A percentile compares a stretch with the other conserved stretches of the same genome.
These are phyloP conservation scores for Malus hybrid DNA, from an alignment of 331 rosid genomes.

Conservation along the genomic window DNA sequence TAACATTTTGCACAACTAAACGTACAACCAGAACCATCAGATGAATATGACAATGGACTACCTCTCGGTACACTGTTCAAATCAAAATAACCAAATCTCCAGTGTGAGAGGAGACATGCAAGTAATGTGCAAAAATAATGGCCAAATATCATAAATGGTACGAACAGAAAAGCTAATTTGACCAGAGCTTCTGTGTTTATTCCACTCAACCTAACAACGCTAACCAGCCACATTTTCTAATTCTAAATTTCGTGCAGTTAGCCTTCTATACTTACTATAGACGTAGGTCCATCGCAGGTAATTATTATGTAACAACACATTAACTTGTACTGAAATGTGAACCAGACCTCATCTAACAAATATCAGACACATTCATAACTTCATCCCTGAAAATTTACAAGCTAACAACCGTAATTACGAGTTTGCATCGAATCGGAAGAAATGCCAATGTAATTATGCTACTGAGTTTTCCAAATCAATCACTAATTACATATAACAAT, in stretches of 20 bases:
- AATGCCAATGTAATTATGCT: not conserved
- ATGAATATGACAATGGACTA: slow-evolving; percentile 2
- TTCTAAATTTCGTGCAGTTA: not conserved
- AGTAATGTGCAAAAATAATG: not conserved
- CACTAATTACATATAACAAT: not conserved
- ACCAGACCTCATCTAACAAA: not conserved
- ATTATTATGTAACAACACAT: not conserved
- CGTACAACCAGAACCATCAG: not conserved
- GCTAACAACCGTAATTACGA: not conserved
- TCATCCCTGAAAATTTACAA: not conserved
- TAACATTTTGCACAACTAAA: not conserved
- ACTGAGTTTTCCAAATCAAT: not conserved
- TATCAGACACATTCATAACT: not conserved
- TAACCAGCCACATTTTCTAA: not conserved
- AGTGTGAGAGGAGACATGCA: not conserved
- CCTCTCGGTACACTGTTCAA: not conserved
- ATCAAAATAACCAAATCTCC: not conserved
- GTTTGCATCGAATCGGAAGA: not conserved
- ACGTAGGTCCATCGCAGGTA: not conserved
- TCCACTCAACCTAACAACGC: not conserved
- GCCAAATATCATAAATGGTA: not conserved
- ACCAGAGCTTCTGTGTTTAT: not conserved
- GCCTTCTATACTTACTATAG: not conserved
- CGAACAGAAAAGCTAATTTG: not conserved
- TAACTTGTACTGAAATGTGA: not conserved